Conservation (phyloP, 768 basidiomycete genomes). For the Botryobasidium botryosum region DNA sequence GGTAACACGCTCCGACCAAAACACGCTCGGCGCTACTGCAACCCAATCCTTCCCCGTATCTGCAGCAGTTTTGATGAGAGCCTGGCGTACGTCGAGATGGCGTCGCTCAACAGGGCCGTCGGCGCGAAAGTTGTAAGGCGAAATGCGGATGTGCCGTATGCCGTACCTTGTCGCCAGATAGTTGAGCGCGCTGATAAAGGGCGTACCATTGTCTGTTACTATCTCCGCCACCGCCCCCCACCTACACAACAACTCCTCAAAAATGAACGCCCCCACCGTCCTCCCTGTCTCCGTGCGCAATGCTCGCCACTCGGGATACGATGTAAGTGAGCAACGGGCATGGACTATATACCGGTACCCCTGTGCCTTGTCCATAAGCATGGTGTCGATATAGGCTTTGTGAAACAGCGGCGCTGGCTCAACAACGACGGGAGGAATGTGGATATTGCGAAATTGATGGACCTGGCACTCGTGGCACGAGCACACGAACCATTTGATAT, state of each 20-base stretch:
- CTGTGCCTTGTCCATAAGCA: not conserved
- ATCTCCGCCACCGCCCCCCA: not conserved
- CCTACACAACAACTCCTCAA: not conserved
- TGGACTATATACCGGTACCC: not conserved
- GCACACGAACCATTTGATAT: not conserved
- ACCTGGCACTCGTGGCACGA: constrained; percentile 3
- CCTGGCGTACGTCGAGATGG: not conserved
- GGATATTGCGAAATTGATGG: not conserved
- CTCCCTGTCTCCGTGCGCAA: not conserved
- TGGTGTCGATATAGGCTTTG: not conserved
- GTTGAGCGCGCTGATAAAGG: constrained; percentile 14
- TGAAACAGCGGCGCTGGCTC: not conserved
- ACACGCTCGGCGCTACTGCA: too few species aligned
- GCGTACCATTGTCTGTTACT: constrained; percentile 7
- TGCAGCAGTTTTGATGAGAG: not conserved
- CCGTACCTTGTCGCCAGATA: constrained; percentile 16
- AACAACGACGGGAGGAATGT: not conserved
- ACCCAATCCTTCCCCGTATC: constrained; percentile 18
- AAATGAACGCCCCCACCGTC: not conserved
- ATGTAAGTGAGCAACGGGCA: not conserved
- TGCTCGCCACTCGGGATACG: not conserved
- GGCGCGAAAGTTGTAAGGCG: constrained; percentile 1
- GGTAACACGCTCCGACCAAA: constrained; percentile 18
- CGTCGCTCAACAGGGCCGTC: not conserved
- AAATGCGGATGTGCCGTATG: constrained; percentile 20